A percentile compares a stretch with the other conserved stretches of the same genome.
These are phyloP conservation scores for Anastatica hierochuntica DNA, from an alignment of 345 rosid genomes.

Conservation along the genomic window DNA sequence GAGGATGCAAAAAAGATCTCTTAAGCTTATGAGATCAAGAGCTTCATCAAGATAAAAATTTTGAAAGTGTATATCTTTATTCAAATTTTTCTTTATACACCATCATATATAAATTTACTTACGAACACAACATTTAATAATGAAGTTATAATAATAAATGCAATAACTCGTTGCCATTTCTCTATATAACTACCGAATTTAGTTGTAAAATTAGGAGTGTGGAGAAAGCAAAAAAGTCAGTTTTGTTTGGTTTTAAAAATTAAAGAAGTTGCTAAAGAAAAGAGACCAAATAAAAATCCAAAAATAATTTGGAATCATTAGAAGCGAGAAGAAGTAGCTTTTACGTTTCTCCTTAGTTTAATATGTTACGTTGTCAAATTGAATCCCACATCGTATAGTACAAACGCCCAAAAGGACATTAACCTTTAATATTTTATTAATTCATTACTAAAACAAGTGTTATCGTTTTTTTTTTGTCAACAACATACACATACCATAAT, in stretches of 20 bases:
- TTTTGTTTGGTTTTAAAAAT: neutral
- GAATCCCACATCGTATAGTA: too few species aligned
- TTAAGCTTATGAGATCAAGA: constrained; percentile 10
- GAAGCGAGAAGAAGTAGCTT: constrained; percentile 20
- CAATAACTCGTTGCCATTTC: constrained; percentile 17
- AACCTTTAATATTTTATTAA: too few species aligned
- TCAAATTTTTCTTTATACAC: constrained; percentile 5
- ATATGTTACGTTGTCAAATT: too few species aligned
- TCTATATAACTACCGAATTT: too few species aligned
- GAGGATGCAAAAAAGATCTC: constrained; percentile 15
- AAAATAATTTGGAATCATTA: constrained; percentile 25
- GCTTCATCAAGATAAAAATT: neutral
- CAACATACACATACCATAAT: too few species aligned
- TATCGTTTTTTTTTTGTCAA: too few species aligned
- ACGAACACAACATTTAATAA: constrained; percentile 9
- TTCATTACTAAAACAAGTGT: too few species aligned
- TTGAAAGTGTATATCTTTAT: constrained; percentile 11
- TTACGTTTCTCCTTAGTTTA: constrained; percentile 24
- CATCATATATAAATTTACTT: constrained; percentile 4
- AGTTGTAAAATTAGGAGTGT: too few species aligned
- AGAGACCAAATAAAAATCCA: constrained; percentile 14
- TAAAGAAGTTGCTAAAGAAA: too few species aligned
- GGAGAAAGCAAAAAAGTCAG: too few species aligned
- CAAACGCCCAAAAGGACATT: too few species aligned
- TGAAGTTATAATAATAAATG: constrained; percentile 12